Base-by-base conservation (phyloP, 495 filamentous ascomycete genomes). In the Geopyxis carbonaria region DNA sequence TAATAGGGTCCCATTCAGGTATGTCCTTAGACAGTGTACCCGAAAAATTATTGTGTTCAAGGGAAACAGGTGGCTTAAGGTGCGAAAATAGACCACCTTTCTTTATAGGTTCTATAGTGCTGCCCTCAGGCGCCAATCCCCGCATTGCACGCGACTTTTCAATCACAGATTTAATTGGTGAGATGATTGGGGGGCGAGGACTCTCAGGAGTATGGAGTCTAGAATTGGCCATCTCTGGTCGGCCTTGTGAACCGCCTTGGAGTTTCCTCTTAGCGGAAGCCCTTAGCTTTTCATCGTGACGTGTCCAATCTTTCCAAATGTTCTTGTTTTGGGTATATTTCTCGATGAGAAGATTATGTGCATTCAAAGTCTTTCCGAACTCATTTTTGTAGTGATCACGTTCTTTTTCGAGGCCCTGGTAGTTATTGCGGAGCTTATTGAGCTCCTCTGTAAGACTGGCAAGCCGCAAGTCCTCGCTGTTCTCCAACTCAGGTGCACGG, bases 31-130 rank as follows among this genome's bases (percentile, higher is more conserved):
- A n/a, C n/a, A n/a, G n/a, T n/a, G n/a, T n/a, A n/a, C n/a, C n/a
- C n/a, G n/a, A n/a, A n/a, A n/a, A n/a, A n/a, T n/a, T n/a, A n/a
- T n/a, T n/a, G n/a, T n/a, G n/a, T n/a, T n/a, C n/a, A n/a, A n/a
- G n/a, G n/a, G n/a, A n/a, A n/a, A n/a, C n/a, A n/a, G 21, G 44
- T 14, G 20, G 11, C 16, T 38, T 42, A 28, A 47, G 39, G 6
- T 21, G 16, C 23, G 38, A 23, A 38, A 52, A 53, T 27, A 53
- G 6, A 19, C 31, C 28, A 2, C 23, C 19, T 23, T 40, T 52
- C 21, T 31, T 41, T 14, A 22, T 22, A 10, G 31, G 8, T 4
- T 23, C 18, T 28, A 15, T 20, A 28, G n/a, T n/a, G n/a, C n/a
- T n/a, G n/a, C n/a, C n/a, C n/a, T 33, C 31, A 7, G 18, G 18